Base-by-base conservation (phyloP, 805 yeast species). In the Cephaloascus albidus region DNA sequence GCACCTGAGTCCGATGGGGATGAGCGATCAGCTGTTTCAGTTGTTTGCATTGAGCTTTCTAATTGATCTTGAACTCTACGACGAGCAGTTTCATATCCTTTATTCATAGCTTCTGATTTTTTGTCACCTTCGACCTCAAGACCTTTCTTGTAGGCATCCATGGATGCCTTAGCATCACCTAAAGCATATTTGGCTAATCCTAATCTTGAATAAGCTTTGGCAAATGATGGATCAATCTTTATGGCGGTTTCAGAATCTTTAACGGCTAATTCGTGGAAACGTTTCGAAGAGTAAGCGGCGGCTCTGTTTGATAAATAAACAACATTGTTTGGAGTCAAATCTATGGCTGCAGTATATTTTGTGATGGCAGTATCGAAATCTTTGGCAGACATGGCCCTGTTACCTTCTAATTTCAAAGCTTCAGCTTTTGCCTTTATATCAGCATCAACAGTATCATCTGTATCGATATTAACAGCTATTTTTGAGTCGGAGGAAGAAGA, bases 171-270 rank as follows among this genome's bases (percentile, higher is more conserved):
- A 43, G 90, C 80, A 55, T 89, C 90, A n/a, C 95, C 95, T 43
- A 84, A 68, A n/a, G 96, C 95, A 60, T 82, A 90, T 55, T 82
- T 78, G 3, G 98, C 97, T 50, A 89, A 77, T 3, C 97, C 98
- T 49, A 93, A 70, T 61, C 98, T 81, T 4, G 96, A 85, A 72
- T 88, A 93, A 10, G 95, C 96, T 68, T 90, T 89, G 26, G 96
- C 79, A 52, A 86, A 93, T 4, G 66, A 52, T 39, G 96, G 83
- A 55, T 90, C 88, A 38, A 80, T 65, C 44, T 75, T 72, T 41
- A 87, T 79, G 33, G 98, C 96, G 40, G 68, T 67, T 52, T 83
- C 73, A 20, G 97, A 96, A 58, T 93, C 98, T 35, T 67, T 67
- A 33, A 84, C 74, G 3, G 98, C 97, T 45, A 73, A 65, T 14